Evolutionary conservation across 2,329 filamentous ascomycete species (phyloP), one percentile per base, ranked within the genome.

Genomic region (Lecanicillium sp.): DNA sequence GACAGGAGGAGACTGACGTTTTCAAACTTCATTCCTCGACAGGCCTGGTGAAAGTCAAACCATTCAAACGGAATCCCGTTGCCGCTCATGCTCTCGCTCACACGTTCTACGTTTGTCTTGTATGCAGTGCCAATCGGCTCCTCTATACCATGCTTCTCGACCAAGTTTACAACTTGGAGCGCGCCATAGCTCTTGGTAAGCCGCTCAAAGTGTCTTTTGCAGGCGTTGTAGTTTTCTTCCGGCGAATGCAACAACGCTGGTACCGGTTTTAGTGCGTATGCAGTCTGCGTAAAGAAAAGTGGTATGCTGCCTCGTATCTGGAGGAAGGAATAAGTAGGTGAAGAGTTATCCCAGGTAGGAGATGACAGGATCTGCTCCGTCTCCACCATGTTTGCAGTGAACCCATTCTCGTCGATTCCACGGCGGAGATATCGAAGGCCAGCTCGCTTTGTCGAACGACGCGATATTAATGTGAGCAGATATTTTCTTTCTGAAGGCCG

Each of bases 11-110:
- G 68, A 41, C 80, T 84, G 11, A 97, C 89, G 43, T 97, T 97
- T 54, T 97, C 90, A 53, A 97, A 98, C 50, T 87, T 94, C 90
- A 98, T 96, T 1, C 92, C 92, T 13, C 87, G 82, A 54, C 92
- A 97, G 19, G 85, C 85, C 14, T 79, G 73, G 58, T 97, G 92
- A 52, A 98, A 98, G 55, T 98, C 92, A 51, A 97, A 98, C 92
- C 92, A 98, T 55, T 95, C 87, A 53, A 94, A 94, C 1, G 57
- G 50, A 25, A 61, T 51, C n/a, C 46, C 48, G 2, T 59, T 35
- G 17, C 77, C 68, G 15, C 70, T 57, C 4, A 70, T 67, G 30
- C 74, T 68, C 7, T 81, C 70, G 46, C 92, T 94, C 38, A 90
- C 66, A 17, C 67, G 61, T 35, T 77, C 65, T 2, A 85, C 72